Evolutionary conservation across 1,139 yeast species (phyloP), one percentile per base, ranked within the genome.

Genomic region (Candida sanyaensis): DNA sequence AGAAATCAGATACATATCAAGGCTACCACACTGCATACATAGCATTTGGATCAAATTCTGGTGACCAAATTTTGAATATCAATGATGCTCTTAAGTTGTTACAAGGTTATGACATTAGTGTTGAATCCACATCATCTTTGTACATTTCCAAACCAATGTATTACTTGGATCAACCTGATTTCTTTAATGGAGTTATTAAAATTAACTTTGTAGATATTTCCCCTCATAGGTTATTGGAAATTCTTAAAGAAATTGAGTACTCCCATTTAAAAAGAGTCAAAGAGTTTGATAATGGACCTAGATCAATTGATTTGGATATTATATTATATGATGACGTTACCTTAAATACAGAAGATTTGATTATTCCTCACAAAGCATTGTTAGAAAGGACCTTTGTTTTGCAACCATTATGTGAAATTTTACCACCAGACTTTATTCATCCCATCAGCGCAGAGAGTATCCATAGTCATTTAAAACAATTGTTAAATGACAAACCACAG

Each of bases 111-210:
- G 78, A 71, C 1, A 75, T 87, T 27, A 58, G 64, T 6, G 80
- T 93, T 0, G 53, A 73, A 4, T 71, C 80, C 2, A 81, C 95
- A 0, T 91, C 98, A 0, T 81, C 96, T 1, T 68, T 93, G 50
- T 93, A 89, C 65, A 83, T 87, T 51, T 88, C 97, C 23, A 89
- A 86, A 55, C 98, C 99, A 41, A 93, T 93, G 98, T 95, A 91
- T 63, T 83, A 77, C 54, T 69, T 78, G 42, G 89, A 91, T 51
- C 99, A 93, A 68, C 78, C 83, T 2, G 85, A 84, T 59, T 95
- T 93, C 63, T 73, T 85, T 57, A 95, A 93, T 63, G 98, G 97
- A 1, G 96, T 85, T 1, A 61, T 89, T 21, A 81, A 85, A 56
- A 74, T 88, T n/a, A 42, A 57, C 5, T 66, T 72, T 39, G 78